Percentiles rank a stretch among this genome's conserved stretches.
These are phyloP conservation scores for Aspergillus versicolor DNA, from an alignment of 2,329 filamentous ascomycete species.

Conservation along the genomic window DNA sequence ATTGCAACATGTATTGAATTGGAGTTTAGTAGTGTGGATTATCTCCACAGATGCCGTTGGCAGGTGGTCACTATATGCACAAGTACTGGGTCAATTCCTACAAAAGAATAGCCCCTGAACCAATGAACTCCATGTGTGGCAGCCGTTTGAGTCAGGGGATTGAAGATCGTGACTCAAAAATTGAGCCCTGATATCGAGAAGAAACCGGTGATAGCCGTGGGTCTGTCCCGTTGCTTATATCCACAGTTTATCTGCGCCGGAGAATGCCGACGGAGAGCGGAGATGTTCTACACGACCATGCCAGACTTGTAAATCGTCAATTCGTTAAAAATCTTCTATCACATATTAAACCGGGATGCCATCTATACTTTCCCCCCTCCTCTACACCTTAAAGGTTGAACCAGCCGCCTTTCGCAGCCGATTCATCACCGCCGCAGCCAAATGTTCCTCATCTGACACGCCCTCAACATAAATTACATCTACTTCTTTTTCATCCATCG, in stretches of 20 bases:
- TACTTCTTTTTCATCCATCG: constrained; percentile 75
- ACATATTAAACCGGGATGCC: neutral
- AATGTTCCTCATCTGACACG: constrained; percentile 70
- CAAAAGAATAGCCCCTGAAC: neutral
- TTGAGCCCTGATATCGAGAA: neutral
- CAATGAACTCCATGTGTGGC: neutral
- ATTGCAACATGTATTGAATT: neutral
- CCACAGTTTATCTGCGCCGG: constrained; percentile 6
- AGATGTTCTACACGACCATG: neutral
- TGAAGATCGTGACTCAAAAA: constrained; percentile 1
- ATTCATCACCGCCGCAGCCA: constrained; percentile 86
- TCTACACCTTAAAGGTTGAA: constrained; percentile 52
- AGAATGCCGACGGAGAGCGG: constrained; percentile 12
- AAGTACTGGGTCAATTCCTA: too few species aligned
- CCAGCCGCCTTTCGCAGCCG: constrained; percentile 73
- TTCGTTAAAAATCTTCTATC: constrained; percentile 1
- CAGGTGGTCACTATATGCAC: too few species aligned
- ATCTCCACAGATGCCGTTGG: neutral
- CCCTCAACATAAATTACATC: constrained; percentile 90
- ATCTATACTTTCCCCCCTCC: constrained; percentile 2
- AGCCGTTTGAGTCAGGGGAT: neutral
- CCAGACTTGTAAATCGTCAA: neutral
- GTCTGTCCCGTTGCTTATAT: neutral
- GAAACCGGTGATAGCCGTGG: constrained; percentile 3
- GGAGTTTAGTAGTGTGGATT: neutral